Evolutionary conservation across 2,329 filamentous ascomycete genomes (phyloP), one percentile per base, ranked within the genome.

Genomic region (Cladobotryum mycophilum): DNA sequence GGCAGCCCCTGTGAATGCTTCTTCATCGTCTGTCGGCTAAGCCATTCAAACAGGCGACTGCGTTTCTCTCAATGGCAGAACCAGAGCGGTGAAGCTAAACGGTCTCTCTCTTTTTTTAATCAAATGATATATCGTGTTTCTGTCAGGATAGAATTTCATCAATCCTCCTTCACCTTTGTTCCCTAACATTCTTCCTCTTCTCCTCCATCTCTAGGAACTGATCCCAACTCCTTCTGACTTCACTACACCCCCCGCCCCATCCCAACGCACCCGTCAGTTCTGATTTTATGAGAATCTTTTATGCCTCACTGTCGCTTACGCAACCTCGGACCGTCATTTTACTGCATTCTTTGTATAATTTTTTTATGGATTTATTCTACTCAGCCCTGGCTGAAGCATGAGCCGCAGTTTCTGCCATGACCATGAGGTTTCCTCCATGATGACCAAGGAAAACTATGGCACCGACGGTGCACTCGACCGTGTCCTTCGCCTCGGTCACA

Each of bases 381-480:
- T 47, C 52, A 62, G 25, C 55, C 41, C 47, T 35, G 44, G 49
- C 51, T 55, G 55, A 52, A 66, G 59, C 47, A 70, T 69, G 67
- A 67, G 56, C 58, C 46, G 40, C 36, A 17, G 22, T 42, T 41
- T 49, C 58, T 51, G 55, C 48, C 57, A 55, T 52, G 49, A 63
- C 59, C 61, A 60, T 57, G 55, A 57, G 50, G 53, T 60, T 56
- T 50, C 58, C 47, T 52, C 78, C 12, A 78, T 80, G 61, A 63
- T 79, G 56, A 62, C 72, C 60, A 67, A 73, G 66, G 63, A 78
- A 67, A 63, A 74, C 55, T 67, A 72, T 51, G 65, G 68, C 47
- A 60, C 64, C 22, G 71, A 76, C 56, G 74, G 74, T 40, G 61
- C 70, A 33, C 56, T 70, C 15, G 72, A 76, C 53, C 70, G 66